Evolutionary conservation across 257 asterid species (phyloP).

Genomic region (Petunia axillaris): DNA sequence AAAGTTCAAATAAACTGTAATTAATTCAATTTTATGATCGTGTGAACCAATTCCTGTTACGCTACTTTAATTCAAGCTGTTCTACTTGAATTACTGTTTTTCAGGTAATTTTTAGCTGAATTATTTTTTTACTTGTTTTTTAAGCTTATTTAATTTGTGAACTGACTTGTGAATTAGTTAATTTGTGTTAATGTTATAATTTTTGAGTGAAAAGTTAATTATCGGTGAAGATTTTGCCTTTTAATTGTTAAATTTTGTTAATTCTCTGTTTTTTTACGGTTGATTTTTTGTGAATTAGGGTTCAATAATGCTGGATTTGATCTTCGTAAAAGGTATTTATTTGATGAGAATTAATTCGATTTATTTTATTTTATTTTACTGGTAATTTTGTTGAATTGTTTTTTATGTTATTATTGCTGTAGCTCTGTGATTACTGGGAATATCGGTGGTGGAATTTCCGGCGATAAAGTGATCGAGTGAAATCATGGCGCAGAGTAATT

Average conservation of each 20-base stretch:
- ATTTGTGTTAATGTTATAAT: background rate
- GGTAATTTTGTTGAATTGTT: background rate
- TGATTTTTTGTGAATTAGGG: slow-evolving; percentile 45
- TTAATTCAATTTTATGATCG: slow-evolving; percentile 39
- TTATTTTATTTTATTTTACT: background rate
- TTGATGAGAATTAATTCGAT: slow-evolving; percentile 5
- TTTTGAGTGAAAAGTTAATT: slow-evolving; percentile 12
- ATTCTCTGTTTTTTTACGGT: slow-evolving; percentile 26
- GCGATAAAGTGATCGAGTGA: slow-evolving; percentile 31
- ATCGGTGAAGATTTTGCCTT: slow-evolving; percentile 29
- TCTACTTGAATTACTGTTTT: background rate
- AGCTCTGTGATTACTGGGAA: slow-evolving; percentile 39
- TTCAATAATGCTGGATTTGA: slow-evolving; percentile 64
- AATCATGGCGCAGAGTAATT: slow-evolving; percentile 94
- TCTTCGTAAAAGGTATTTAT: slow-evolving; percentile 37
- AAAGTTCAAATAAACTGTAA: slow-evolving; percentile 18
- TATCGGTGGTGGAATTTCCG: slow-evolving; percentile 28
- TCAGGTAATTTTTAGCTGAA: background rate
- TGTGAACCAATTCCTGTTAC: slow-evolving; percentile 24
- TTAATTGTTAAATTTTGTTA: slow-evolving; percentile 27
- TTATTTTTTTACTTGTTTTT: slow-evolving; percentile 2
- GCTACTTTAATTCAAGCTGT: slow-evolving; percentile 1
- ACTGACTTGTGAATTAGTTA: slow-evolving; percentile 29
- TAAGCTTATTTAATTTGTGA: slow-evolving; percentile 19
- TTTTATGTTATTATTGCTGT: slow-evolving; percentile 18